Conservation (phyloP, 1,139 yeast genomes). For the Scheffersomyces illinoinensis region DNA sequence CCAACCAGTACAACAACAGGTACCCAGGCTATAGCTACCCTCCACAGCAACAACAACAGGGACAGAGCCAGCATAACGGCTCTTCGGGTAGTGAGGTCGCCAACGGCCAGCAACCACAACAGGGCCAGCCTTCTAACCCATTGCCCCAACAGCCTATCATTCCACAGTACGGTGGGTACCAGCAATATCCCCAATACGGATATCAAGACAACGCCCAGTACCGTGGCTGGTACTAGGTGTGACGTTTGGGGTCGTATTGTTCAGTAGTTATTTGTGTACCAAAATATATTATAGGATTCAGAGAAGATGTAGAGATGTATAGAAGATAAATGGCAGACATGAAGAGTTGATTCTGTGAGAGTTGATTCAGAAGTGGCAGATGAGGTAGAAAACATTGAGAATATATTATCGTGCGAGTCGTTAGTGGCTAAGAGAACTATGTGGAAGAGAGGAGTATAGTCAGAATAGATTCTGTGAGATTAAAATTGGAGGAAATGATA, state of each 20-base stretch:
- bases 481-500: background rate
- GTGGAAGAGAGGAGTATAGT: background rate
- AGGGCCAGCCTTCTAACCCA: constrained; percentile 24
- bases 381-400: too few relatives aligned
- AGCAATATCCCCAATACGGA: constrained; percentile 53
- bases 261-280: constrained; percentile 7
- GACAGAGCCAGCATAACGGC: constrained; percentile 11
- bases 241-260: constrained; percentile 5
- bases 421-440: background rate
- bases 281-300: background rate
- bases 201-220: constrained; percentile 48
- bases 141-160: constrained; percentile 39
- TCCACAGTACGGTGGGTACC: constrained; percentile 49
- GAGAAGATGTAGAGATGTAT: background rate
- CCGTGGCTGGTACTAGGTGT: constrained; percentile 23
- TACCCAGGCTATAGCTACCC: constrained; percentile 42
- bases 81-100: constrained; percentile 6
- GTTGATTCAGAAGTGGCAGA: too few relatives aligned
- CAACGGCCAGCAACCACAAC: constrained; percentile 12
- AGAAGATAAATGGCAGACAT: background rate
- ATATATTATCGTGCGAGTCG: too few relatives aligned
- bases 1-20: constrained; percentile 38
- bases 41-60: constrained; percentile 26
- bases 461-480: background rate
- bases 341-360: background rate